These are phyloP conservation scores for Viridothelium virens DNA, from an alignment of 495 filamentous ascomycete genomes.

Conservation along the genomic window DNA sequence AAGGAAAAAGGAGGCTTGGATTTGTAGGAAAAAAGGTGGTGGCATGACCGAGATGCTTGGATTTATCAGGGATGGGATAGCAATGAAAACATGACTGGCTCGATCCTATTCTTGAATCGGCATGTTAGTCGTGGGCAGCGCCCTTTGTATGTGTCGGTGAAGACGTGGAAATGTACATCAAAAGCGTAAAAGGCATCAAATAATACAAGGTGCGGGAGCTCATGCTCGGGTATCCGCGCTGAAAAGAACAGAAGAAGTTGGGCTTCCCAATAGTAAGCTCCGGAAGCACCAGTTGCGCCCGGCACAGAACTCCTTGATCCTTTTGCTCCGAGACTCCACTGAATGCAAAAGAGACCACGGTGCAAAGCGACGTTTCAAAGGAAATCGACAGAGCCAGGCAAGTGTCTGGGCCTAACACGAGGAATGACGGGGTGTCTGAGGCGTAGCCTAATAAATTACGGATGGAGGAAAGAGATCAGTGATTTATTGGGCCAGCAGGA, in stretches of 20 bases:
- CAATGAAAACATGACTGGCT: not conserved
- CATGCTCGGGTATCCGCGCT: conserved; percentile 10
- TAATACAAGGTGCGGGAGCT: conserved; percentile 10
- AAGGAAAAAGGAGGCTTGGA: not conserved
- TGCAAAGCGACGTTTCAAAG: not conserved
- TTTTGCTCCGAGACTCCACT: conserved; percentile 8
- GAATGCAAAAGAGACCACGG: not conserved
- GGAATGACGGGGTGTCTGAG: not conserved
- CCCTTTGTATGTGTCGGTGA: not conserved
- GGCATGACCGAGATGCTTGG: not conserved
- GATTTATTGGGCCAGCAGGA: not conserved
- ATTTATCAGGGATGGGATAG: not conserved
- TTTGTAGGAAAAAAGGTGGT: not conserved
- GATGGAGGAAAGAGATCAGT: not conserved
- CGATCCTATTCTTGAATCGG: not conserved
- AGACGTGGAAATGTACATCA: conserved; percentile 8
- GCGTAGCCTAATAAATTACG: not conserved
- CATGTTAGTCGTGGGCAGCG: not conserved
- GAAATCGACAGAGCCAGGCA: not conserved
- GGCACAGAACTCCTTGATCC: not conserved
- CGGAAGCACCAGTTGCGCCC: conserved; percentile 1
- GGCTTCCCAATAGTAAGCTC: not conserved
- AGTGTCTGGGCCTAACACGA: not conserved
- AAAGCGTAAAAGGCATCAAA: not conserved
- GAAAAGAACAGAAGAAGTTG: conserved; percentile 5